Base-by-base conservation (phyloP, 768 basidiomycete genomes). In the Chalciporus piperatus region DNA sequence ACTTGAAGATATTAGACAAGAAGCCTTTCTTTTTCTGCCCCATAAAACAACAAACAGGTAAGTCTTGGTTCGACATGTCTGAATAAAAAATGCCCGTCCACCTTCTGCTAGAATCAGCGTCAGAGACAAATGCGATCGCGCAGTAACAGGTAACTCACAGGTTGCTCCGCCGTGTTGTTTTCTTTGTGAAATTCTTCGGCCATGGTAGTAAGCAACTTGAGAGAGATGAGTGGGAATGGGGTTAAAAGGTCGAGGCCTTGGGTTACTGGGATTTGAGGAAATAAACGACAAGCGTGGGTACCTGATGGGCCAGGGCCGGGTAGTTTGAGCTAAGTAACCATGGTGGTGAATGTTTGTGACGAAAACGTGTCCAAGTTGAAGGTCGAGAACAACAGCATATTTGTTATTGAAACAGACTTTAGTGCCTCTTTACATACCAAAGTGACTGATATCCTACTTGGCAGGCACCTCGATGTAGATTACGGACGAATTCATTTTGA, bases 1-100 rank as follows among this genome's bases (percentile, higher is more conserved):
- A 50, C 20, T 45, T 20, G 14, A 48, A 38, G 37, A 52, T 1
- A 22, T 45, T 60, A 40, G 59, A 45, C 45, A n/a, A 57, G 19
- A 60, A 57, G 4, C 59, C 55, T 30, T 57, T 60, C 50, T 51
- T 59, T 19, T 57, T 60, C 59, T 60, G 44, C 10, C 28, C 0
- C 25, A 22, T 4, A 8, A 27, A 40, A 42, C 4, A 44, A 25
- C 28, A 16, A 10, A 37, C 6, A 37, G 35, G 16, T 6, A 33
- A 14, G 28, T 39, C 35, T 5, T 10, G 32, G 47, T 1, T 19
- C 9, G 4, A 1, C 8, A 13, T 17, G 14, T 16, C 16, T 19
- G 14, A 41, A 45, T n/a, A 10, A 19, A 32, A 19, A 14, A 13
- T 5, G 14, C 0, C 7, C 58, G 12, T 3, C n/a, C n/a, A 60